Evolutionary conservation across 2,329 filamentous ascomycete species (phyloP).

Genomic region (Biscogniauxia marginata): DNA sequence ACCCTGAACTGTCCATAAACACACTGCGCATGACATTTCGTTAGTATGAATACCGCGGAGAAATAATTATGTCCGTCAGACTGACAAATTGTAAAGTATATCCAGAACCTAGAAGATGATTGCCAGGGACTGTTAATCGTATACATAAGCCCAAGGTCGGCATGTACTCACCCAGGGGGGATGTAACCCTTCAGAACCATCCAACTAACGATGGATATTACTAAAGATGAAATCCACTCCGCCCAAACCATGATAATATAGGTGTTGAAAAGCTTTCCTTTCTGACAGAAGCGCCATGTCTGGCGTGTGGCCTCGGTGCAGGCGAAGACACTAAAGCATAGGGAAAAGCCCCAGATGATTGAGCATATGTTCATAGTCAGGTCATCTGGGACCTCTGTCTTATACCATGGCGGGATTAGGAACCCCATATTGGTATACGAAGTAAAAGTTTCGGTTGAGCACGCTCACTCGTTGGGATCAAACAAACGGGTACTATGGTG

Average conservation of each 20-base stretch:
- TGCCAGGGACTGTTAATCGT: no score
- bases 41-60: neutral
- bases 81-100: neutral
- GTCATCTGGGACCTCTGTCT: neutral
- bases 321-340: constrained; percentile 32
- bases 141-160: neutral
- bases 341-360: constrained; percentile 31
- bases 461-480: no score
- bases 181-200: constrained; percentile 29
- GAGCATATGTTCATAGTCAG: constrained; percentile 31
- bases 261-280: constrained; percentile 26
- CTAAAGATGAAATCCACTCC: constrained; percentile 29
- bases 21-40: no score
- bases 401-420: constrained; percentile 11
- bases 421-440: constrained; percentile 1
- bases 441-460: no score
- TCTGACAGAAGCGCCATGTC: constrained; percentile 22
- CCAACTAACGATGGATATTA: constrained; percentile 31
- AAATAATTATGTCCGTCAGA: neutral
- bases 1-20: neutral
- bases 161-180: constrained; percentile 19
- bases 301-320: constrained; percentile 31
- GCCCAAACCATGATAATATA: constrained; percentile 38
- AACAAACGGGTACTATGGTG: no score
- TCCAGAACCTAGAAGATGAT: neutral